Percentiles rank a stretch among this genome's conserved stretches.
These are phyloP conservation scores for Talaromyces sp. DNA, from an alignment of 2,329 filamentous ascomycete species.

Conservation along the genomic window DNA sequence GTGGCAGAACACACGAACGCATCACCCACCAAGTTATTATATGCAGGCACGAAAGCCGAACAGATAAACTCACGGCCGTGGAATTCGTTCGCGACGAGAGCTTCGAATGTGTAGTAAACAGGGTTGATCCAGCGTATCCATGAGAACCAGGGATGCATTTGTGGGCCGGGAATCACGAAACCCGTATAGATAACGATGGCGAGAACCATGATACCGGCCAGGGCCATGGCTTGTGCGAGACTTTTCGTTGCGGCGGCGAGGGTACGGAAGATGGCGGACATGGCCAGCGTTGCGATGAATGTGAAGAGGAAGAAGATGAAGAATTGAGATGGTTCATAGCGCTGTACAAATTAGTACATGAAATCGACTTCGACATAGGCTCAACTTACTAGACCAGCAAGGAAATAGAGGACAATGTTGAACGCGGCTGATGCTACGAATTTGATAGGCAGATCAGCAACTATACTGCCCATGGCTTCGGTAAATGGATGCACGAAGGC, in stretches of 20 bases:
- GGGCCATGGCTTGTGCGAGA: conserved; percentile 61
- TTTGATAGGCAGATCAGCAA: conserved; percentile 84
- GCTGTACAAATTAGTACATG: conserved; percentile 23
- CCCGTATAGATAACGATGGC: conserved; percentile 65
- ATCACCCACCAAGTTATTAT: conserved; percentile 38
- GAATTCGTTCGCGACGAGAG: conserved; percentile 57
- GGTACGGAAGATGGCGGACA: conserved; percentile 59
- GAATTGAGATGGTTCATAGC: conserved; percentile 46
- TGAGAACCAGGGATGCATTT: conserved; percentile 62
- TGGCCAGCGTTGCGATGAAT: conserved; percentile 56
- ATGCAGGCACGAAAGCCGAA: conserved; percentile 45
- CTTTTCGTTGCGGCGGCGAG: conserved; percentile 59
- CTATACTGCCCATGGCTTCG: conserved; percentile 80
- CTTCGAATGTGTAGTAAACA: conserved; percentile 63
- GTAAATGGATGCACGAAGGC: conserved; percentile 87
- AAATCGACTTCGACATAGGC: background rate
- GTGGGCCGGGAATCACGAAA: conserved; percentile 58
- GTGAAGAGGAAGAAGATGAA: conserved; percentile 64
- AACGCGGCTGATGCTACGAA: conserved; percentile 69
- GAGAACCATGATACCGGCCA: conserved; percentile 52
- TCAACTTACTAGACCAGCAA: conserved; percentile 50
- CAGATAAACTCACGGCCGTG: conserved; percentile 58
- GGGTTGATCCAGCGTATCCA: conserved; percentile 68
- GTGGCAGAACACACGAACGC: conserved; percentile 53
- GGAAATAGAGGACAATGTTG: conserved; percentile 80